Percentiles rank a stretch among this genome's conserved stretches.
Conservation (phyloP, 2,329 filamentous ascomycete genomes). For the Pseudogymnoascus sp. region DNA sequence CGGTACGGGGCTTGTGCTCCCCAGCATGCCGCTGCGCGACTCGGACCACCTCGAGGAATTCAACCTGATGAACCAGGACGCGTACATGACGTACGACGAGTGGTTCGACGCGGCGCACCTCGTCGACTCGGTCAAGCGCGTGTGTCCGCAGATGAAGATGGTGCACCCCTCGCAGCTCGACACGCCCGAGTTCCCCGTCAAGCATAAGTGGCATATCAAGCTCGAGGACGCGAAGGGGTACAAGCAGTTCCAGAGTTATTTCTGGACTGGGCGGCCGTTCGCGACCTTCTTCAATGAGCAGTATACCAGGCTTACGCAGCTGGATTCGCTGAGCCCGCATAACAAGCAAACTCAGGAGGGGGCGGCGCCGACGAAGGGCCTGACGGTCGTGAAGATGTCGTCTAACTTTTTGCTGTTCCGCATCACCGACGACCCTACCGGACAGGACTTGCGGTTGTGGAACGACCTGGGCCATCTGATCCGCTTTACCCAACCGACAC, state of each 20-base stretch:
- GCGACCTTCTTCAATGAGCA: constrained; percentile 24
- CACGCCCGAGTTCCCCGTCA: constrained; percentile 13
- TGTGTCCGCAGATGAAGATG: constrained; percentile 30
- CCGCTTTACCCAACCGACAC: constrained; percentile 26
- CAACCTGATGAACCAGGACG: constrained; percentile 28
- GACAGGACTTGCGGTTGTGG: constrained; percentile 29
- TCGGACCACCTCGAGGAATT: constrained; percentile 26
- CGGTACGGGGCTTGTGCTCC: constrained; percentile 27
- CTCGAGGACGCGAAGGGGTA: constrained; percentile 23
- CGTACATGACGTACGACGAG: constrained; percentile 28
- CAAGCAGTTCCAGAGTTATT: constrained; percentile 23
- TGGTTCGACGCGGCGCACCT: constrained; percentile 31
- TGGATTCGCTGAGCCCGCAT: constrained; percentile 11
- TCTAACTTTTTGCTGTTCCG: constrained; percentile 30
- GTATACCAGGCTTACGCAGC: constrained; percentile 12
- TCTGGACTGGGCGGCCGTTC: constrained; percentile 29
- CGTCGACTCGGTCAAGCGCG: constrained; percentile 18
- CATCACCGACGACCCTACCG: constrained; percentile 32
- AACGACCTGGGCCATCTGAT: constrained; percentile 29
- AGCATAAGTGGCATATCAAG: constrained; percentile 21
- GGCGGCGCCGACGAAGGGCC: constrained; percentile 20
- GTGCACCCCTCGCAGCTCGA: constrained; percentile 24
- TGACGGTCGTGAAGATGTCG: constrained; percentile 27
- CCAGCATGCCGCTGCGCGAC: constrained; percentile 30
- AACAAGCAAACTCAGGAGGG: constrained; percentile 2